Evolutionary conservation across 202 grass and related monocot species (phyloP).

Genomic region (Miscanthus sacchariflorus): DNA sequence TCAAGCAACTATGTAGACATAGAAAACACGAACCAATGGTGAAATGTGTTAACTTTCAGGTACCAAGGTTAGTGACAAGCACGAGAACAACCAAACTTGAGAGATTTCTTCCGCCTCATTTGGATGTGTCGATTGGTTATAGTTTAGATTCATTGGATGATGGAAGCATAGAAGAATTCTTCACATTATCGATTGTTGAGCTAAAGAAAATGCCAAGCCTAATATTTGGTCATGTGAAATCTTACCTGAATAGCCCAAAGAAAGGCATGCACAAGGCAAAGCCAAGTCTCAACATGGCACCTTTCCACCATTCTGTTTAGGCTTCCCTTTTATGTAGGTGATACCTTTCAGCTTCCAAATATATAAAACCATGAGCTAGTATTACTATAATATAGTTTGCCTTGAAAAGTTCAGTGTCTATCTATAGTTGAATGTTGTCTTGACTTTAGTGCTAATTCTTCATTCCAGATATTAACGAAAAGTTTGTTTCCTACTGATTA

Average conservation of each 20-base stretch:
- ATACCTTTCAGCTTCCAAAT: too few relatives aligned
- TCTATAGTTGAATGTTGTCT: too few relatives aligned
- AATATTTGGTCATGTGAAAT: conserved; percentile 65
- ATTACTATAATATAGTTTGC: too few relatives aligned
- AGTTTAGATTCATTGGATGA: conserved; percentile 52
- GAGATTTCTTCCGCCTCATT: conserved; percentile 94
- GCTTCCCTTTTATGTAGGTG: too few relatives aligned
- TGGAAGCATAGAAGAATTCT: conserved; percentile 58
- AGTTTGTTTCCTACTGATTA: too few relatives aligned
- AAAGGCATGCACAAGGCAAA: conserved; percentile 54
- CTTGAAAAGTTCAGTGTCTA: too few relatives aligned
- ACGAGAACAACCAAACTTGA: conserved; percentile 80
- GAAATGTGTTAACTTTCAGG: conserved; percentile 48
- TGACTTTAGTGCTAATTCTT: too few relatives aligned
- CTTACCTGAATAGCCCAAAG: conserved; percentile 63
- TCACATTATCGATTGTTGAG: conserved; percentile 58
- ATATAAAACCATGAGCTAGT: too few relatives aligned
- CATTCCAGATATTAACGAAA: too few relatives aligned
- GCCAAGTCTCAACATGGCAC: conserved; percentile 65
- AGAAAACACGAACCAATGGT: neutral
- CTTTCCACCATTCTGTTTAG: conserved; percentile 3
- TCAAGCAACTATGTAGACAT: neutral
- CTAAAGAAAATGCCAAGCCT: conserved; percentile 61
- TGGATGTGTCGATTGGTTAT: conserved; percentile 81
- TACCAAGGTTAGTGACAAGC: conserved; percentile 76